These are phyloP conservation scores for Paraphaeosphaeria sporulosa DNA, from an alignment of 2,329 filamentous ascomycete species.

Conservation along the genomic window DNA sequence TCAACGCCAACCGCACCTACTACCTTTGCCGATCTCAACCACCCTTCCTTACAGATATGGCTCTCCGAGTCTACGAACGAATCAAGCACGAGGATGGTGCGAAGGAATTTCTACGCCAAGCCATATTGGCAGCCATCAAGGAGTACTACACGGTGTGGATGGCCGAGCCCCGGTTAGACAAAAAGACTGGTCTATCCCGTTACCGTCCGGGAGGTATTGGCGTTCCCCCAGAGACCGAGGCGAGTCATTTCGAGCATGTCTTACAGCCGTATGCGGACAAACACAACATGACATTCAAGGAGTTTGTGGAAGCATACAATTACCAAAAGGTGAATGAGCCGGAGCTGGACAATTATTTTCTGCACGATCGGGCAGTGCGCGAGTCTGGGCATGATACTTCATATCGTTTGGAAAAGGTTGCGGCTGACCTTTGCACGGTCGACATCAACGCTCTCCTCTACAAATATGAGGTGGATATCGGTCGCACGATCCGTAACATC, in stretches of 20 bases:
- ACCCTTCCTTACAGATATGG: slow-evolving; percentile 97
- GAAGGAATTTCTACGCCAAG: slow-evolving; percentile 78
- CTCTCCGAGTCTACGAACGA: slow-evolving; percentile 88
- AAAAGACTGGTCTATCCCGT: slow-evolving; percentile 78
- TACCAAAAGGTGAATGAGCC: slow-evolving; percentile 77
- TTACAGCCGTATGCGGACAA: slow-evolving; percentile 84
- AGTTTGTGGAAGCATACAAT: slow-evolving; percentile 93
- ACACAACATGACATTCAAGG: slow-evolving; percentile 78
- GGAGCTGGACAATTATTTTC: slow-evolving; percentile 91
- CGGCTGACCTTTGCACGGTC: slow-evolving; percentile 86
- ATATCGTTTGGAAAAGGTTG: slow-evolving; percentile 85
- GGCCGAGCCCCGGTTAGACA: slow-evolving; percentile 74
- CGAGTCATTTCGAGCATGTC: slow-evolving; percentile 84
- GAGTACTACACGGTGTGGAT: slow-evolving; percentile 94
- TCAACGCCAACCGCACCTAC: slow-evolving; percentile 96
- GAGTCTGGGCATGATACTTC: slow-evolving; percentile 97
- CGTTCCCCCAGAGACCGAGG: slow-evolving; percentile 90
- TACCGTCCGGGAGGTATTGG: slow-evolving; percentile 85
- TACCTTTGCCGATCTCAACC: slow-evolving; percentile 94
- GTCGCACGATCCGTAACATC: slow-evolving; percentile 80
- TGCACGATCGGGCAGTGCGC: slow-evolving; percentile 93
- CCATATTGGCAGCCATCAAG: slow-evolving; percentile 92
- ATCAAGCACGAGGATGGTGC: slow-evolving; percentile 87
- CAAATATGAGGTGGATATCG: slow-evolving; percentile 97
- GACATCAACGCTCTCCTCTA: slow-evolving; percentile 94